Base-by-base conservation (phyloP, 352 stramenopile genomes). In the Phytophthora parvispora region DNA sequence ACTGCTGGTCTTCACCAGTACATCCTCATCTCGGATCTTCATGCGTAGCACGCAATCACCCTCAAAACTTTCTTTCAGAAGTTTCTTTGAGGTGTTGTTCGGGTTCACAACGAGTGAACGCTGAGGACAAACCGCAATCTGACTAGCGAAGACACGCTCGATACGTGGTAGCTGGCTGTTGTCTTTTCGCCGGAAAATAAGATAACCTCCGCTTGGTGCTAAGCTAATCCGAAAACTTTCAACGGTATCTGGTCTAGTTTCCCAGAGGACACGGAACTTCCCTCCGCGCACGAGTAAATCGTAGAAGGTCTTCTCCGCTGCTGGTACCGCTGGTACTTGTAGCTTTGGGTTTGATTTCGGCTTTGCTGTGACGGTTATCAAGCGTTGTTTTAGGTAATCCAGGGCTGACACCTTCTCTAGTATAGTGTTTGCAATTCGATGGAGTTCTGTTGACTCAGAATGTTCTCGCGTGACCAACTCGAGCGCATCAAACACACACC, bases 101-200 rank as follows among this genome's bases (percentile, higher is more conserved):
- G n/a, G n/a, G n/a, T n/a, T n/a, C n/a, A n/a, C n/a, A 22, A 22
- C 60, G 51, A 55, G 54, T 49, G 43, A 76, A 40, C 51, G 69
- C 36, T 77, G 69, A 18, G 64, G 53, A 24, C 65, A 74, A 49
- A 89, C 66, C 52, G 81, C 55, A 1, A 87, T 48, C 43, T 87
- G 78, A 51, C 61, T 81, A 9, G 81, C 52, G 18, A 84, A 89
- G 7, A 87, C 56, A 12, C 81, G 76, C 47, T 89, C 69, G 38
- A 84, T 52, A 27, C 48, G 13, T 10, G 56, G 50, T 53, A 68
- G 15, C 40, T 71, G 22, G 24, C 50, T 68, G 31, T 49, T 32
- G 34, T 59, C 43, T 53, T 83, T 47, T 13, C 78, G 72, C 4
- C 71, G 76, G 42, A 89, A 79, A 13, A 89, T 18, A 10, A 89